A percentile compares a stretch with the other conserved stretches of the same genome.
Conservation (phyloP, 176 grass and related monocot species). For the Cenchrus purpureus region DNA sequence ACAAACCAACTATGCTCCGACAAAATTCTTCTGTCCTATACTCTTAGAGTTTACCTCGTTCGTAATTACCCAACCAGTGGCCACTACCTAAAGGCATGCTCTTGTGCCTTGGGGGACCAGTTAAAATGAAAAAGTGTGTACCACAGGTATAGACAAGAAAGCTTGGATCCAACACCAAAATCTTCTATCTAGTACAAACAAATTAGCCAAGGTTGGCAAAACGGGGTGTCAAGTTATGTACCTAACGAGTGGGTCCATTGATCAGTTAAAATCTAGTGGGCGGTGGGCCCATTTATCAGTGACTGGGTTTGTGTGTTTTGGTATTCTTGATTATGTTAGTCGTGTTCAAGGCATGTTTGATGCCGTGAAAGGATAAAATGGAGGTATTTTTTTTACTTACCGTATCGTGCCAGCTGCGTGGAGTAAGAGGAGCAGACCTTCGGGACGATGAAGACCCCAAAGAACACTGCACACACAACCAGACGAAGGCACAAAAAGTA, state of each 20-base stretch:
- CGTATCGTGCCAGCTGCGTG: slow-evolving; percentile 82
- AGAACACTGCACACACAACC: slow-evolving; percentile 71
- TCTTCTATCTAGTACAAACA: not conserved
- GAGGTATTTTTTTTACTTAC: slow-evolving; percentile 48
- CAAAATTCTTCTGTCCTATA: slow-evolving; percentile 13
- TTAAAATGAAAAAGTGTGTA: slow-evolving; percentile 7
- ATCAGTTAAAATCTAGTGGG: not conserved
- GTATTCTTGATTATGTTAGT: not conserved
- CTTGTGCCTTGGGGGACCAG: slow-evolving; percentile 34
- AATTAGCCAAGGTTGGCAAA: not conserved
- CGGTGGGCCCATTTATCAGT: not conserved
- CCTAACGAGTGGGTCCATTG: not conserved
- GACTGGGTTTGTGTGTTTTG: not conserved
- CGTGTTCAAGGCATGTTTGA: not conserved
- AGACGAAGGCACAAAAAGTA: slow-evolving; percentile 36
- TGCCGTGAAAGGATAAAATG: not conserved
- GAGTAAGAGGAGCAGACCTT: slow-evolving; percentile 96
- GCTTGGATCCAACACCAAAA: slow-evolving; percentile 47
- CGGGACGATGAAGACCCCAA: slow-evolving; percentile 91
- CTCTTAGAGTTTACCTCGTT: slow-evolving; percentile 18
- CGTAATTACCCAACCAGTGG: slow-evolving; percentile 13
- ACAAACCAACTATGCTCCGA: slow-evolving; percentile 17
- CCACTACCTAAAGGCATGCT: slow-evolving; percentile 21
- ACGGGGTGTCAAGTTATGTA: not conserved
- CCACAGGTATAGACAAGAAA: not conserved